A percentile compares a stretch with the other conserved stretches of the same genome.
Evolutionary conservation across 1,284 basidiomycete genomes (phyloP).

Genomic region (Sanghuangporus weigelae): DNA sequence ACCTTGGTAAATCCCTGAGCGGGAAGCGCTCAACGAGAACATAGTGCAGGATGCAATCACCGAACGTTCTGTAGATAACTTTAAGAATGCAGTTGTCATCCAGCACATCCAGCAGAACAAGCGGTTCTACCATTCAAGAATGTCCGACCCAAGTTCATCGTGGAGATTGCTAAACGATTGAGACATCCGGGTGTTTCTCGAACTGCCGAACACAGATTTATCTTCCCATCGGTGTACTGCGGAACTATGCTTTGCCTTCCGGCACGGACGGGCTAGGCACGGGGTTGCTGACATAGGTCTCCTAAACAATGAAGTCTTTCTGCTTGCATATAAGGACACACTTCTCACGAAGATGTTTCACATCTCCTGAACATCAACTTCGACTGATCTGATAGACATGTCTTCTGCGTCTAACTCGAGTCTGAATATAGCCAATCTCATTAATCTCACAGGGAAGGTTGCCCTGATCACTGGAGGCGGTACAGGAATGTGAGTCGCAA

Average conservation of each 20-base stretch:
- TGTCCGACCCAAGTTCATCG: too few species aligned
- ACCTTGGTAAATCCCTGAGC: constrained; percentile 27
- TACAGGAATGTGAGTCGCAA: constrained; percentile 51
- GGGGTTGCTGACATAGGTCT: background rate
- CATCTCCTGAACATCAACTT: background rate
- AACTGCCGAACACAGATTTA: background rate
- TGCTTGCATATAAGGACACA: background rate
- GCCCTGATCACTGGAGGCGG: constrained; percentile 79
- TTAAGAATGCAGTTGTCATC: too few species aligned
- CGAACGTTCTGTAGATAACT: too few species aligned
- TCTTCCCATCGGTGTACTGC: background rate
- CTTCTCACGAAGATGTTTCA: background rate
- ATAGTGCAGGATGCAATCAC: background rate
- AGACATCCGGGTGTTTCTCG: too few species aligned
- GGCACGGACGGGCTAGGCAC: background rate
- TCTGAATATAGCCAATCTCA: background rate
- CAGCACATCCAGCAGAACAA: too few species aligned
- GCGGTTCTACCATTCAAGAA: too few species aligned
- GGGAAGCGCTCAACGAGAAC: background rate
- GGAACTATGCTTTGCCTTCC: background rate
- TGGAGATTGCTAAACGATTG: too few species aligned
- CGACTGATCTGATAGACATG: background rate
- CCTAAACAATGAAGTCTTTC: background rate
- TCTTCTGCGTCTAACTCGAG: background rate
- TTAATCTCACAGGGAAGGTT: constrained; percentile 51